Evolutionary conservation across 129 eudicot genomes (phyloP), one percentile per base, ranked within the genome.

Genomic region (Tagetes patula): DNA sequence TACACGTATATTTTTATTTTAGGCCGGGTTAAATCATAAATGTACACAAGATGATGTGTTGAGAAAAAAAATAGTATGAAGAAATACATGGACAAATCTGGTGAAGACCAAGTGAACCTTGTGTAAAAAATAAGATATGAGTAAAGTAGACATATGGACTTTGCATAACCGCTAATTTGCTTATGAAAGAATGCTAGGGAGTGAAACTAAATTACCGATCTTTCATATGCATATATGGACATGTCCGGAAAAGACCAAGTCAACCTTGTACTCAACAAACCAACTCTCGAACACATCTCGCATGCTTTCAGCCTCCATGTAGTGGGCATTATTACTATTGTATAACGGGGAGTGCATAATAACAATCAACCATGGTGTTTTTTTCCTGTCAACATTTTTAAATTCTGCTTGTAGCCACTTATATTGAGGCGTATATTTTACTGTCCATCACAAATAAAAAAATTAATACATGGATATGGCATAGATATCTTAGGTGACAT

Each of bases 301-400:
- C 91, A 91, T 91, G 73, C 89, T 81, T 82, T 91, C 96, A 9
- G 92, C 96, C 74, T 91, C 97, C 90, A 82, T 79, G 78, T 80
- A 88, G 71, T 91, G 97, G 5, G 87, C 87, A 45, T 78, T 75
- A 58, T 91, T 83, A 48, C 90, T 88, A 71, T 81, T 88, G 87
- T 91, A 91, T 46, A 82, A 70, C 1, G 97, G 96, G 32, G 66
- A 70, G 68, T 91, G 97, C 97, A 88, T 86, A 41, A 91, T 66
- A 66, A 91, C 91, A 31, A 91, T 87, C 20, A 91, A 85, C 97
- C 97, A 91, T 62, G 97, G 95, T 47, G 97, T 91, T 79, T 82
- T 82, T 74, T 76, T 85, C 71, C 97, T 84, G 82, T 91, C 80
- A 10, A 91, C 97, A 69, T 68, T 82, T 78, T 78, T 72, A 32